Evolutionary conservation across 257 asterid species (phyloP).

Genomic region (Solanum appendiculatum): DNA sequence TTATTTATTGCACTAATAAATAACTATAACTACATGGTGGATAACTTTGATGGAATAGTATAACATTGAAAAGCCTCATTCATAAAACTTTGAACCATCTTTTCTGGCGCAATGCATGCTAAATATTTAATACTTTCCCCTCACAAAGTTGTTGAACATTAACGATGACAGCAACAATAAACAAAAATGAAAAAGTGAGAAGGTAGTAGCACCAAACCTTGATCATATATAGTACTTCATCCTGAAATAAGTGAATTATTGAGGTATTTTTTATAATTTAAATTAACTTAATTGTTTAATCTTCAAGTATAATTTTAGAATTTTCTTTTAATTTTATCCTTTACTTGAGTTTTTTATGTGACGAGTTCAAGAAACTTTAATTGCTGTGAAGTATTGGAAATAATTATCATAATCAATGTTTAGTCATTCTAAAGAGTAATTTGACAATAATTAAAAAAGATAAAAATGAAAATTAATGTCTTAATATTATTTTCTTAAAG

Average conservation of each 20-base stretch:
- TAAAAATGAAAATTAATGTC: not conserved
- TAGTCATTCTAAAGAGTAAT: not conserved
- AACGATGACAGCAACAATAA: not conserved
- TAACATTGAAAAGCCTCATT: not conserved
- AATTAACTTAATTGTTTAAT: no score
- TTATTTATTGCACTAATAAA: not conserved
- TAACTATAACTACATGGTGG: not conserved
- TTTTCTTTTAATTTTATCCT: no score
- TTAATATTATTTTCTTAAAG: not conserved
- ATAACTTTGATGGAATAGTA: not conserved
- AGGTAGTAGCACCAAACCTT: not conserved
- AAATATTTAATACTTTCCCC: not conserved
- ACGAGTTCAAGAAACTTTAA: not conserved
- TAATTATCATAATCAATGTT: not conserved
- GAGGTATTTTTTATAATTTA: no score
- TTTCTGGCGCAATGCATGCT: not conserved
- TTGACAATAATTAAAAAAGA: no score
- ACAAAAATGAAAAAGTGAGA: not conserved
- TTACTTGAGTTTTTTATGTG: not conserved
- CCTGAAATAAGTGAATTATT: no score
- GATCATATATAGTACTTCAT: not conserved
- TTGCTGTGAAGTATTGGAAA: no score
- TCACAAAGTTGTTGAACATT: not conserved
- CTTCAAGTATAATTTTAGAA: no score
- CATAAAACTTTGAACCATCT: not conserved